Evolutionary conservation across 331 rosid species (phyloP), one percentile per base, ranked within the genome.

Genomic region (Quercus tomentella): DNA sequence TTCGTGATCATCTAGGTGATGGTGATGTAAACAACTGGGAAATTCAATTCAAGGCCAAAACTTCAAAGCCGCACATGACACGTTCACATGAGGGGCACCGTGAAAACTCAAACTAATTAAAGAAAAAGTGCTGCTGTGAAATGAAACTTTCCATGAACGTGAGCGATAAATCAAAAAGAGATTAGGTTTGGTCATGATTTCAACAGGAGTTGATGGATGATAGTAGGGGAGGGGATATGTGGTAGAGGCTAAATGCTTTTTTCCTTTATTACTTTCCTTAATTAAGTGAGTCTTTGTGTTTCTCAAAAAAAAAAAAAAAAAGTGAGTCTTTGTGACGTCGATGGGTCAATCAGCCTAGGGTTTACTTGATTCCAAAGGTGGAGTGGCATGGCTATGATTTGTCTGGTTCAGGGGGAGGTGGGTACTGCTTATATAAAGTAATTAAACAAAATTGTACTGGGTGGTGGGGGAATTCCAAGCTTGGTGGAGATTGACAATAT

Each of bases 221-320:
- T 72, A 78, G 82, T n/a, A 41, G 88, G 93, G 93, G 83, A 86
- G 91, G 91, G 89, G 17, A 4, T 87, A 86, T 83, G 83, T 76
- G 88, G 88, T 79, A 56, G 83, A 82, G 87, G 90, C 70, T 33
- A 20, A 55, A 33, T 43, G 26, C 41, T 23, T 15, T 51, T 15
- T 62, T 58, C 17, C 4, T 71, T 5, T 76, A 41, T 41, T 41
- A 41, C 45, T 41, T 41, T 8, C 31, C 26, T 9, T 6, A 26
- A 15, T 12, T 9, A 26, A 20, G 11, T 51, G 21, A 54, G 20
- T 58, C 28, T 63, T 63, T 73, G 56, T 81, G 91, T n/a, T n/a
- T n/a, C n/a, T n/a, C n/a, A n/a, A n/a, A n/a, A n/a, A n/a, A n/a
- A n/a, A n/a, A n/a, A n/a, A n/a, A n/a, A n/a, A n/a, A n/a, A 26